Base-by-base conservation (phyloP, 345 rosid species). In the Populus nigra region DNA sequence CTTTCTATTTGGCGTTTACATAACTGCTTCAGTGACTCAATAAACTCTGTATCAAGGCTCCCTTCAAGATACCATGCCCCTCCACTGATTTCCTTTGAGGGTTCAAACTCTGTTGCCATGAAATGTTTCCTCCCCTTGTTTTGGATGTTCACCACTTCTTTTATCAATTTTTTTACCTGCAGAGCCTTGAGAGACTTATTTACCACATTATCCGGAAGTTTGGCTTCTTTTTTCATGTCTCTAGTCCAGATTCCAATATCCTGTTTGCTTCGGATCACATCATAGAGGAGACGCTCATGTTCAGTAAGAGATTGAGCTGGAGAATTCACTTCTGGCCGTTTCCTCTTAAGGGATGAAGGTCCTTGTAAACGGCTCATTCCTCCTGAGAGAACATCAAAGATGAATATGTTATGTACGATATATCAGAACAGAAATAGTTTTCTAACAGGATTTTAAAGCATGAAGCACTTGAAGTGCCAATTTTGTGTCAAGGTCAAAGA, bases 1-100 rank as follows among this genome's bases (percentile, higher is more conserved):
- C 57, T 80, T 15, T 66, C 39, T 31, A 93, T 75, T 39, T 82
- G 68, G 79, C 45, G 72, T 50, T 82, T 78, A 65, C 97, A 96
- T 3, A 47, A 57, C 17, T 75, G 62, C 76, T 88, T 92, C 72
- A 92, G 68, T 4, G 69, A 17, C 27, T 80, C 77, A 66, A 96
- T 89, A 63, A 84, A 87, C 27, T 81, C 81, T 0, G 78, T 65
- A 45, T 93, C 88, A 13, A 96, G 92, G 47, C 74, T 73, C 3
- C 98, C 99, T 66, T 87, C 88, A 5, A 5, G 68, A 76, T 96
- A 96, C 96, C 97, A 96, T 7, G 88, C 85, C 39, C 98, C 99
- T 7, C 98, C 99, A 0, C 94, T 90, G 71, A 93, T 82, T 76
- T 88, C 96, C 39, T 84, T 80, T 2, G 91, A 82, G 3, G 97